phyloP scores from a whole-genome alignment of 768 basidiomycete species.

The Grammothele lineata region DNA sequence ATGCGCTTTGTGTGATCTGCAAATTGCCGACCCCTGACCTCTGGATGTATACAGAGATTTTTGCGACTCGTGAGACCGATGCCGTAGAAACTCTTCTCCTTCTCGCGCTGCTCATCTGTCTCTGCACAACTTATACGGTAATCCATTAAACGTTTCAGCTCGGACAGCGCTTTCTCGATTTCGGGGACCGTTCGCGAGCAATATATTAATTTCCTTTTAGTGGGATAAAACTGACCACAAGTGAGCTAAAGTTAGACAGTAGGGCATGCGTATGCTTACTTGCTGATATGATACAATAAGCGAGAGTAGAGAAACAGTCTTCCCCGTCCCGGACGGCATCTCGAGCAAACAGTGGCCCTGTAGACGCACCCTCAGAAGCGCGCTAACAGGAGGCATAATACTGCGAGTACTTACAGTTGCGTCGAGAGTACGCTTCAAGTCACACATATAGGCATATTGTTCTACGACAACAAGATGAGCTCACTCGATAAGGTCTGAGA shows the following conservation, averaged over 20 bases:
- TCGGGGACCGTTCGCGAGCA: constrained; percentile 99
- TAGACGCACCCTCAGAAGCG: neutral
- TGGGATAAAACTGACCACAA: constrained; percentile 77
- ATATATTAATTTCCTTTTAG: constrained; percentile 91
- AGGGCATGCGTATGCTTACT: constrained; percentile 37
- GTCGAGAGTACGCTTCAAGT: constrained; percentile 94
- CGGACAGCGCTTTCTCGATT: constrained; percentile 96
- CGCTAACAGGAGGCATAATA: too few relatives aligned
- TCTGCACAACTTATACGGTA: constrained; percentile 77
- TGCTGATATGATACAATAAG: constrained; percentile 98
- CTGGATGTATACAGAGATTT: constrained; percentile 94
- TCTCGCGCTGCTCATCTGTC: constrained; percentile 66
- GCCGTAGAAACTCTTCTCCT: constrained; percentile 81
- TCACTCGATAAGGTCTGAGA: constrained; percentile 2
- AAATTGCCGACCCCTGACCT: constrained; percentile 41
- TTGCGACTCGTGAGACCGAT: constrained; percentile 93
- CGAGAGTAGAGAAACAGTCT: constrained; percentile 93
- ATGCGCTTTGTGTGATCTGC: too few relatives aligned
- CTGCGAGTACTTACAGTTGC: constrained; percentile 68
- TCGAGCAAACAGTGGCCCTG: constrained; percentile 99
- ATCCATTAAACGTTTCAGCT: constrained; percentile 89
- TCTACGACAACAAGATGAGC: constrained; percentile 42
- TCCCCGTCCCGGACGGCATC: constrained; percentile 99
- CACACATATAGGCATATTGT: constrained; percentile 99
- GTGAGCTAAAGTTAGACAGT: constrained; percentile 1